These are phyloP conservation scores for Trichoderma gamsii DNA, from an alignment of 495 filamentous ascomycete species.

Conservation along the genomic window DNA sequence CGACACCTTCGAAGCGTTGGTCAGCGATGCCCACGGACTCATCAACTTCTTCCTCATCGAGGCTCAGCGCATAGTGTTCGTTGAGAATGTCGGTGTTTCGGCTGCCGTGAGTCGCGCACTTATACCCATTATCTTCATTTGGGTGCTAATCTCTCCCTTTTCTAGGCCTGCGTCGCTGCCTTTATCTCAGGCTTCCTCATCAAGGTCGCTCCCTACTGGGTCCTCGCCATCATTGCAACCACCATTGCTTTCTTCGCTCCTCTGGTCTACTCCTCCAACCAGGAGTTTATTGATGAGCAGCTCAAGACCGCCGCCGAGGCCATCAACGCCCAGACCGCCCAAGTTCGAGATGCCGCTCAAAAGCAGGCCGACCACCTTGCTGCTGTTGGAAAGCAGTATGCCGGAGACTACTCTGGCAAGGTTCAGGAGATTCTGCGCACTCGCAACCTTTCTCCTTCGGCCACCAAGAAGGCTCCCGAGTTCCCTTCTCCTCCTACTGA, in stretches of 20 bases:
- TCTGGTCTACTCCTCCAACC: slow-evolving; percentile 86
- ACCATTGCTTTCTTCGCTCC: slow-evolving; percentile 78
- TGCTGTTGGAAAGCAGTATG: slow-evolving; percentile 70
- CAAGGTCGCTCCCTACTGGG: slow-evolving; percentile 92
- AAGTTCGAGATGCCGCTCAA: slow-evolving; percentile 70
- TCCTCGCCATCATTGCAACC: slow-evolving; percentile 70
- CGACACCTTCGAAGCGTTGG: slow-evolving; percentile 69
- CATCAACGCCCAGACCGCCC: slow-evolving; percentile 71
- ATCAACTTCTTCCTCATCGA: slow-evolving; percentile 98
- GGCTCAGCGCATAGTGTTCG: slow-evolving; percentile 89
- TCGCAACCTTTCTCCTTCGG: slow-evolving; percentile 40
- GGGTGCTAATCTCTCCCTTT: background rate
- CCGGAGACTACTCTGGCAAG: slow-evolving; percentile 78
- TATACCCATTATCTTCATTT: slow-evolving; percentile 19
- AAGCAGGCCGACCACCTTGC: slow-evolving; percentile 76
- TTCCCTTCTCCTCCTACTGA: slow-evolving; percentile 15
- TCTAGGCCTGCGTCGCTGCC: slow-evolving; percentile 67
- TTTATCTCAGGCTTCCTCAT: slow-evolving; percentile 89
- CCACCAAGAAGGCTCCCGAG: slow-evolving; percentile 16
- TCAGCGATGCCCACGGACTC: slow-evolving; percentile 84
- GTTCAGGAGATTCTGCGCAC: slow-evolving; percentile 63
- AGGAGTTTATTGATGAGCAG: slow-evolving; percentile 85
- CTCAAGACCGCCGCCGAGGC: slow-evolving; percentile 64
- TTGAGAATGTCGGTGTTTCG: slow-evolving; percentile 82
- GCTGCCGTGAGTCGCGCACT: slow-evolving; percentile 57